These are phyloP conservation scores for Eremothecium gossypii DNA, from an alignment of 1,139 yeast genomes.

Conservation along the genomic window DNA sequence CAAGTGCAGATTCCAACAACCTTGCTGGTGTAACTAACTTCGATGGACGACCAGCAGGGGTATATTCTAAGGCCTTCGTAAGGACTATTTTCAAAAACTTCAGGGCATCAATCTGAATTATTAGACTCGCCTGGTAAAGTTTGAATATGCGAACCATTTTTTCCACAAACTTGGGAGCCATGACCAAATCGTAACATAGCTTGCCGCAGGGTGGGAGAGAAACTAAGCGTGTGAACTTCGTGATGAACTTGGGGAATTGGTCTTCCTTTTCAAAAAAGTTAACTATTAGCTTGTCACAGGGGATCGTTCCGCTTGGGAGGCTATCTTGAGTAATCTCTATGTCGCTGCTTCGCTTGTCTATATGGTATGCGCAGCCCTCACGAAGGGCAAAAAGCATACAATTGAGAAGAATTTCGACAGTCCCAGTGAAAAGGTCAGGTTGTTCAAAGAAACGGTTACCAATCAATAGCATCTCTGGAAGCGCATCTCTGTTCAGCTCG, in stretches of 20 bases:
- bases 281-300: slow-evolving; percentile 3
- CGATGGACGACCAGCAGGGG: slow-evolving; percentile 2
- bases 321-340: neutral
- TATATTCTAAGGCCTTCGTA: slow-evolving; percentile 13
- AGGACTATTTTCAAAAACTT: slow-evolving; percentile 25
- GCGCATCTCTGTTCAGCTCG: slow-evolving; percentile 5
- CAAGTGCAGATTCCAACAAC: slow-evolving; percentile 4
- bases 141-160: slow-evolving; percentile 19
- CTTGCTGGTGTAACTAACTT: slow-evolving; percentile 5
- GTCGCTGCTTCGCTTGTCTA: slow-evolving; percentile 1
- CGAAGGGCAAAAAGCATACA: slow-evolving; percentile 13
- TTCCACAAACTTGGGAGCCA: slow-evolving; percentile 14
- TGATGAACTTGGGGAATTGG: slow-evolving; percentile 22
- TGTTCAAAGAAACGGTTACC: slow-evolving; percentile 6
- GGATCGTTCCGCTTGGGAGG: slow-evolving; percentile 1
- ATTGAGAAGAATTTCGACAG: slow-evolving; percentile 18
- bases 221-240: slow-evolving; percentile 20
- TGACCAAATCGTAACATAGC: slow-evolving; percentile 15
- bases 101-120: slow-evolving; percentile 29
- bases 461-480: slow-evolving; percentile 7
- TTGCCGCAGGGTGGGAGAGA: slow-evolving; percentile 17
- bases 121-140: slow-evolving; percentile 24
- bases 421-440: slow-evolving; percentile 16
- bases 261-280: slow-evolving; percentile 15
- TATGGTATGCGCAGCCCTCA: slow-evolving; percentile 3